Evolutionary conservation across 2,329 filamentous ascomycete species (phyloP).

Genomic region (Botrytis fragariae): DNA sequence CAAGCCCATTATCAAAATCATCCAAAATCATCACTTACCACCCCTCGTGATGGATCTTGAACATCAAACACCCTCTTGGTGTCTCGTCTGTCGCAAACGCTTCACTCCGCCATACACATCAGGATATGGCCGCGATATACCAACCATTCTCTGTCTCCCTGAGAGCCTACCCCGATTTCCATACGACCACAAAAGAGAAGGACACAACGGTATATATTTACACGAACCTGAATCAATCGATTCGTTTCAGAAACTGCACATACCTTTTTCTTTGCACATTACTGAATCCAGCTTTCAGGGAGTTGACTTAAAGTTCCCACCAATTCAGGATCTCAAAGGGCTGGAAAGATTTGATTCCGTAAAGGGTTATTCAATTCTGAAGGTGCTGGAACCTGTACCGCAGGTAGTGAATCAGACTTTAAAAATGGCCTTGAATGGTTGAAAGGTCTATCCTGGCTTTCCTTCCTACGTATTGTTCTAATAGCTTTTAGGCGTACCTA

Average conservation of each 20-base stretch:
- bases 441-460: background rate
- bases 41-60: background rate
- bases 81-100: background rate
- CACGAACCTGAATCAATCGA: rapidly evolving
- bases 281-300: rapidly evolving
- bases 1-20: background rate
- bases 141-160: background rate
- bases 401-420: rapidly evolving
- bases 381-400: background rate
- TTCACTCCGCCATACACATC: background rate
- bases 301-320: background rate
- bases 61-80: background rate
- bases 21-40: background rate
- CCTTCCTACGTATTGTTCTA: background rate
- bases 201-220: background rate
- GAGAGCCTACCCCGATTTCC: background rate
- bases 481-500: background rate
- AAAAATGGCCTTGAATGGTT: background rate
- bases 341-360: background rate
- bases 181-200: background rate
- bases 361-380: background rate
- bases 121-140: rapidly evolving
- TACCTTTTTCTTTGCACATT: background rate
- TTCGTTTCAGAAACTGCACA: background rate
- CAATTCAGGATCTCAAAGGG: background rate